Percentiles rank a stretch among this genome's conserved stretches.
These are phyloP conservation scores for Paracamarosporium sp. DNA, from an alignment of 2,329 filamentous ascomycete genomes.

Conservation along the genomic window DNA sequence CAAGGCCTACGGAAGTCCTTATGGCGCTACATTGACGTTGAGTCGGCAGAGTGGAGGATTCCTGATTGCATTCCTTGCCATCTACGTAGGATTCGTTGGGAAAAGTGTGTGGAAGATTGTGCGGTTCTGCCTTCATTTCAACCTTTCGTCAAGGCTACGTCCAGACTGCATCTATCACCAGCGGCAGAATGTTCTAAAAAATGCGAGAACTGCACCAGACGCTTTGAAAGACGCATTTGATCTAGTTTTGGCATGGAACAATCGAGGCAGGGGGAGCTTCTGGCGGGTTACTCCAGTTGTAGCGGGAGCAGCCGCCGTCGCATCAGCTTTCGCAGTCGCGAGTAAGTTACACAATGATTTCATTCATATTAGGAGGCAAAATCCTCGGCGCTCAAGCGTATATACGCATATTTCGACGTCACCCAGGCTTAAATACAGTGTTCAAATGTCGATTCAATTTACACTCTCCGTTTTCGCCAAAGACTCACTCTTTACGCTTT, in stretches of 20 bases:
- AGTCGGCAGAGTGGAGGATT: slow-evolving; percentile 14
- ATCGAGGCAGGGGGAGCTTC: slow-evolving; percentile 14
- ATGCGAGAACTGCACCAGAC: slow-evolving; percentile 22
- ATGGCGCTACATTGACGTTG: slow-evolving; percentile 27
- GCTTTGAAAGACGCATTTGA: slow-evolving; percentile 9
- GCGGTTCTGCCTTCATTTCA: slow-evolving; percentile 15
- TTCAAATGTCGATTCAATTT: too few species aligned
- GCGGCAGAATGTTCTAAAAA: slow-evolving; percentile 42
- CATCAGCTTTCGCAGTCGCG: neutral
- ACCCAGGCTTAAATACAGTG: too few species aligned
- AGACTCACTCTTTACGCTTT: neutral
- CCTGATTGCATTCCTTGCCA: slow-evolving; percentile 29
- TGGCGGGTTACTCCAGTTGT: slow-evolving; percentile 18
- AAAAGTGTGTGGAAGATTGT: slow-evolving; percentile 21
- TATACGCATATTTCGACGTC: too few species aligned
- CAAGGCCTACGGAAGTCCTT: neutral
- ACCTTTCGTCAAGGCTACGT: slow-evolving; percentile 8
- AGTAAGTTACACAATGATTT: slow-evolving; percentile 10
- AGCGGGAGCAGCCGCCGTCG: neutral
- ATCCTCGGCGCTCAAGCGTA: slow-evolving; percentile 24
- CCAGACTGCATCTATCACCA: slow-evolving; percentile 39
- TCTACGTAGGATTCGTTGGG: slow-evolving; percentile 20
- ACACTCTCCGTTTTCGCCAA: too few species aligned
- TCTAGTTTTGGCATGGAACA: slow-evolving; percentile 17
- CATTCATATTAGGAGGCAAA: slow-evolving; percentile 3